A percentile compares a stretch with the other conserved stretches of the same genome.
These are phyloP conservation scores for Yamadazyma triangularis DNA, from an alignment of 1,139 yeast species.

Conservation along the genomic window DNA sequence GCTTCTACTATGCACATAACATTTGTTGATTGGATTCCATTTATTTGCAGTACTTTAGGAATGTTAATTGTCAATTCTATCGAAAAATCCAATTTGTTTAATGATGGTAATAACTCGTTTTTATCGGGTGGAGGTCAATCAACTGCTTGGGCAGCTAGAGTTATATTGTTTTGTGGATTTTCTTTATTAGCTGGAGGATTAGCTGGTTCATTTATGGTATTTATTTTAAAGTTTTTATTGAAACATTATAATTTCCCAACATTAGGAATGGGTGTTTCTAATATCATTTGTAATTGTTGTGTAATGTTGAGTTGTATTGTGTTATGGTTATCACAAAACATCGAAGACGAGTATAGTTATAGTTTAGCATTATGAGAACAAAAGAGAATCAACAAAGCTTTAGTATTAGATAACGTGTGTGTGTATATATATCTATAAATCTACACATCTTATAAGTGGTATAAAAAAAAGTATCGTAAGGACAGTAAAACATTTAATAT, in stretches of 20 bases:
- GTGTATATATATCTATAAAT: neutral
- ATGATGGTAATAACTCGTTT: constrained; percentile 42
- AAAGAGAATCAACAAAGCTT: too few species aligned
- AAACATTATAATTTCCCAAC: constrained; percentile 83
- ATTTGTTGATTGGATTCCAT: constrained; percentile 94
- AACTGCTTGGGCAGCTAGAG: constrained; percentile 91
- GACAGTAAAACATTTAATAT: neutral
- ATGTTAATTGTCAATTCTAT: constrained; percentile 90
- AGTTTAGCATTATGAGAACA: constrained; percentile 75
- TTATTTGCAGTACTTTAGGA: constrained; percentile 81
- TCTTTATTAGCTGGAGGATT: constrained; percentile 91
- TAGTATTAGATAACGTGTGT: too few species aligned
- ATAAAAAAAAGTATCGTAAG: too few species aligned
- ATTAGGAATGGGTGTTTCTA: constrained; percentile 89
- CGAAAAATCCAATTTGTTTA: constrained; percentile 73
- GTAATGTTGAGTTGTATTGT: constrained; percentile 85
- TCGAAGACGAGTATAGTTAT: constrained; percentile 93
- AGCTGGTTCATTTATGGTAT: constrained; percentile 86
- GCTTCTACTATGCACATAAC: constrained; percentile 85
- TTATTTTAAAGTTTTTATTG: constrained; percentile 77
- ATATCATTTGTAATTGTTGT: constrained; percentile 73
- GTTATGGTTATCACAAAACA: constrained; percentile 90
- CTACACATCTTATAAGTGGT: neutral
- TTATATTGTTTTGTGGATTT: constrained; percentile 85
- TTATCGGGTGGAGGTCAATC: constrained; percentile 46